Conservation (phyloP, 805 yeast species). For the Myxozyma monticola region DNA sequence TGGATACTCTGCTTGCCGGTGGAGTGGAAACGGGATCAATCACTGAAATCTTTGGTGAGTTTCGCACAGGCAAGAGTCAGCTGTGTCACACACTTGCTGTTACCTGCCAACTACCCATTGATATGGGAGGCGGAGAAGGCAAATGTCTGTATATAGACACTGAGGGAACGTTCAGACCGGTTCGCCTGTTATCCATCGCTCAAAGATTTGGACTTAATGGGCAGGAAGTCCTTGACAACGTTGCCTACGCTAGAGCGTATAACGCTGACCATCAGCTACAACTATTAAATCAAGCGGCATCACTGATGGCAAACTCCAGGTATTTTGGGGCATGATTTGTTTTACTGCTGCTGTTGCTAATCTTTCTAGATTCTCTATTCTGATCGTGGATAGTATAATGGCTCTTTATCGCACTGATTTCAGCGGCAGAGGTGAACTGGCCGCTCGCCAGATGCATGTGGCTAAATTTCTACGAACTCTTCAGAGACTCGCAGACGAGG, state of each 20-base stretch:
- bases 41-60: conserved; percentile 95
- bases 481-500: conserved; percentile 90
- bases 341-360: too few species aligned
- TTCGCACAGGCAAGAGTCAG: conserved; percentile 96
- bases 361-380: conserved; percentile 65
- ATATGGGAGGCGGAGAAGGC: conserved; percentile 98
- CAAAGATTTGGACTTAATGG: conserved; percentile 88
- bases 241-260: conserved; percentile 95
- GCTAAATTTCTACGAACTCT: conserved; percentile 89
- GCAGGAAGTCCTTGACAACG: conserved; percentile 92
- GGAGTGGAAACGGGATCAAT: conserved; percentile 97
- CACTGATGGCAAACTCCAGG: conserved; percentile 93
- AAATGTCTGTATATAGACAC: conserved; percentile 95
- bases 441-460: conserved; percentile 91
- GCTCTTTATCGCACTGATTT: conserved; percentile 93
- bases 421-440: conserved; percentile 91
- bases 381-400: conserved; percentile 97
- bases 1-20: conserved; percentile 91
- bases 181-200: conserved; percentile 84
- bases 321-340: background rate
- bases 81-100: conserved; percentile 95
- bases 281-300: conserved; percentile 83
- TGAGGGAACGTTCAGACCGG: conserved; percentile 95
- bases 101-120: conserved; percentile 92
- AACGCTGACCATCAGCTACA: conserved; percentile 95